phyloP scores from a whole-genome alignment of 768 basidiomycete genomes.

The Pleurotus djamor region DNA sequence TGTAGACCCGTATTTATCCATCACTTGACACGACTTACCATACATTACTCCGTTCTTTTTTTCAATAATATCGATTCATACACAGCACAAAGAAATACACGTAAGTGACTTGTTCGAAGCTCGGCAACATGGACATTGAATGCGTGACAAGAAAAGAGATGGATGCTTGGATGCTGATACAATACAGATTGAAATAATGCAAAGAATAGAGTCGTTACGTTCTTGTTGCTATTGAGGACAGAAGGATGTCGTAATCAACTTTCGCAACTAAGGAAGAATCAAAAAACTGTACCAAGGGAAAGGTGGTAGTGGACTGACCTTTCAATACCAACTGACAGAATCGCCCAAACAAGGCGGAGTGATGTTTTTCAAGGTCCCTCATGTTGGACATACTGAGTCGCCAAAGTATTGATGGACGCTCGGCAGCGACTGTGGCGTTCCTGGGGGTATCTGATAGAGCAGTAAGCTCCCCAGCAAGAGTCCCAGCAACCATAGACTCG shows the following conservation, averaged over 20 bases:
- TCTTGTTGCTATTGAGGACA: slow-evolving; percentile 49
- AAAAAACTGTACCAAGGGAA: not conserved
- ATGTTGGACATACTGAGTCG: slow-evolving; percentile 62
- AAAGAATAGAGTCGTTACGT: not conserved
- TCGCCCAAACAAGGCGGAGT: slow-evolving; percentile 60
- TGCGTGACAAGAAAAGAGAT: not conserved
- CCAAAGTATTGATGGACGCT: slow-evolving; percentile 81
- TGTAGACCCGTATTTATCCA: slow-evolving; percentile 11
- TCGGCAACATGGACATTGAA: no score
- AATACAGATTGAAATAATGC: not conserved
- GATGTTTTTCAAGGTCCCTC: slow-evolving; percentile 60
- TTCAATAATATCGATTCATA: not conserved
- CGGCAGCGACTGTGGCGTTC: slow-evolving; percentile 85
- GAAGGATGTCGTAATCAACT: slow-evolving; percentile 58
- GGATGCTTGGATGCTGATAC: not conserved
- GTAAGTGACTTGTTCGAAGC: no score
- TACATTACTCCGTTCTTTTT: not conserved
- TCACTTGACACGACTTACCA: not conserved
- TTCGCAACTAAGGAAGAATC: slow-evolving; percentile 45
- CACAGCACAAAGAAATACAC: no score
- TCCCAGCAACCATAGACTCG: slow-evolving; percentile 93
- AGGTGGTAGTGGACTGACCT: slow-evolving; percentile 35
- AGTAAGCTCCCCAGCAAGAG: slow-evolving; percentile 88
- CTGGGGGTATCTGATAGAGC: slow-evolving; percentile 76
- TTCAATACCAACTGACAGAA: slow-evolving; percentile 74